Percentiles rank a stretch among this genome's conserved stretches.
phyloP scores from a whole-genome alignment of 1,284 basidiomycete genomes.

The Puccinia brachypodii region DNA sequence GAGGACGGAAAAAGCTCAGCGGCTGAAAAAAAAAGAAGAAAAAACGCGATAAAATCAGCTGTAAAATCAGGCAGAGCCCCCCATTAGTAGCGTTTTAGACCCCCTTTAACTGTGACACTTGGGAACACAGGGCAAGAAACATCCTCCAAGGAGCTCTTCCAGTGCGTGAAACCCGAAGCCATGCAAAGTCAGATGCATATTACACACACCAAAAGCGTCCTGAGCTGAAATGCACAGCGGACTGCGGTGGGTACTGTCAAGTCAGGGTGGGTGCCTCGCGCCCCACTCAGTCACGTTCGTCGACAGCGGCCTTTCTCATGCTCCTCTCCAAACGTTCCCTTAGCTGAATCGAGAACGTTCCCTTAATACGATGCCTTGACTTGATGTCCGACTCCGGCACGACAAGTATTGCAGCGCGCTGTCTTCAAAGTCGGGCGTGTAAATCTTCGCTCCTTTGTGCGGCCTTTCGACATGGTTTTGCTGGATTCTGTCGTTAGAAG shows the following conservation, averaged over 20 bases:
- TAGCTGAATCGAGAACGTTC: too few relatives aligned
- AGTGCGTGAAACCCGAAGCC: background rate
- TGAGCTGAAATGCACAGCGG: background rate
- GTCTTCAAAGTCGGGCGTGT: too few relatives aligned
- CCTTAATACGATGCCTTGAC: too few relatives aligned
- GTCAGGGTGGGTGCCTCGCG: too few relatives aligned
- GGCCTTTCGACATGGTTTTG: too few relatives aligned
- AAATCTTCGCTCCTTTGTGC: too few relatives aligned
- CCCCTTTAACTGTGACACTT: background rate
- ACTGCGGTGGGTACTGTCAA: background rate
- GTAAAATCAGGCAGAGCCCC: background rate
- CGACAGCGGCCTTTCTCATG: too few relatives aligned
- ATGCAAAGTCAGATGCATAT: constrained; percentile 9
- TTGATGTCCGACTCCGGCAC: too few relatives aligned
- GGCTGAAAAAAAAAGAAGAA: background rate
- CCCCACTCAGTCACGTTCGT: too few relatives aligned
- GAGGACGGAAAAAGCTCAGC: background rate
- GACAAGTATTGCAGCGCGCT: too few relatives aligned
- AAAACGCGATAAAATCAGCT: background rate
- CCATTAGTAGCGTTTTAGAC: background rate
- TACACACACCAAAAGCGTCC: background rate
- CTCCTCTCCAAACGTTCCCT: too few relatives aligned
- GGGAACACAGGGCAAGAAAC: background rate
- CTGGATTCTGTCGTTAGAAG: too few relatives aligned
- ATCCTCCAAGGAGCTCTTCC: background rate